Evolutionary conservation across 768 basidiomycete genomes (phyloP), one percentile per base, ranked within the genome.

Genomic region (Termitomyces sp.): DNA sequence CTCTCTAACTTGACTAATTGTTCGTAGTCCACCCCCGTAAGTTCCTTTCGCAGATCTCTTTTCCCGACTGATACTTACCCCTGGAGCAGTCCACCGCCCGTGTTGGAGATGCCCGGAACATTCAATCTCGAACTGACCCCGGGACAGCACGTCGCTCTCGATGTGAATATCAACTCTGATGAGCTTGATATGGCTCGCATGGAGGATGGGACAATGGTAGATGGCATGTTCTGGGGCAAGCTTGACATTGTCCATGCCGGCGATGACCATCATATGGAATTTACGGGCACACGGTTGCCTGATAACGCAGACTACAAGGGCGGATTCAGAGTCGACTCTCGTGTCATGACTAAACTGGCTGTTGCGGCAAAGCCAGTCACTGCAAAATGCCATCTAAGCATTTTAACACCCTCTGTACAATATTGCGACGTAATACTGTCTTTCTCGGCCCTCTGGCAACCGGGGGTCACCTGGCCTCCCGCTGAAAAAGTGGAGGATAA

Each of bases 161-260:
- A 93, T 63, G 89, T 89, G 3, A 88, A 82, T 18, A 81, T 93
- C 34, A 79, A 82, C 53, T 93, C 92, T 3, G 88, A 89, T 36
- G 92, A 93, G 63, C 80, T 93, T 36, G 92, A 94, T 68, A 93
- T 94, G 92, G 88, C 92, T 2, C 82, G 89, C 50, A 92, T 91
- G 88, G 92, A 93, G 62, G 92, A 94, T 64, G 92, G 91, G 1
- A 93, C 89, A 14, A 76, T 85, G 24, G 92, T 94, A 20, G 92
- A 91, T 49, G 92, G 92, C 40, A 75, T 83, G 71, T 94, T 93
- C 73, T 93, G 89, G 90, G 92, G 92, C 4, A 93, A 93, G 67
- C 83, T 94, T 54, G 85, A 84, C 63, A 90, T 94, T 51, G 82
- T 92, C 13, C 92, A 94, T 66, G 76, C 82, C 1, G 89, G 85